Base-by-base conservation (phyloP, 2,329 filamentous ascomycete species). In the Grosmannia penicillata region DNA sequence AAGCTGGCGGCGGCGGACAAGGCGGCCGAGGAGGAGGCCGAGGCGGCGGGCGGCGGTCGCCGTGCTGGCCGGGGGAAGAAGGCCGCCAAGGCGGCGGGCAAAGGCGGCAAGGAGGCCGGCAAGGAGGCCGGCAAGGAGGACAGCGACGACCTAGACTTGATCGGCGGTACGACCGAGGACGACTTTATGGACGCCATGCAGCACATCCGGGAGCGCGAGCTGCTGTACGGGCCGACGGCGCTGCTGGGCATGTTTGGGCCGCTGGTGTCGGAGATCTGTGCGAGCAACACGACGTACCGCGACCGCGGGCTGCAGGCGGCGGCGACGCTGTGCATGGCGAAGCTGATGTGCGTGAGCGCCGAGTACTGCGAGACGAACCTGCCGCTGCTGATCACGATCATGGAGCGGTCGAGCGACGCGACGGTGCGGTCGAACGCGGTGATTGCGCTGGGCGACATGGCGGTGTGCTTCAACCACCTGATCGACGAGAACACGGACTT, bases 401-500 rank as follows among this genome's bases (percentile, higher is more conserved):
- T 98, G 67, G 91, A 98, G 61, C 79, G 86, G 23, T 95, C 86
- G 2, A 75, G 84, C 24, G 85, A 95, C 51, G 82, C 93, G 1
- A 93, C 87, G 15, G 89, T 93, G 28, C 79, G 91, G 37, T 93
- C 84, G 50, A 98, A 98, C 54, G 84, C 93, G 9, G 93, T 98
- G 15, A 93, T 98, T 49, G 89, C 91, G 0, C 75, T 98, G 0
- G 91, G 91, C 28, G 91, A 98, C 55, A 98, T 98, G 91, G 93
- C 93, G 0, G 91, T 98, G 18, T 95, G 87, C 70, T 98, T 98
- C 70, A 98, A 98, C 54, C 91, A 98, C 53, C 73, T 98, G 36
- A 95, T 98, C 49, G 93, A 98, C 53, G 93, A 98, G 61, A 96
- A 98, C 58, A 98, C 91, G 0, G 91, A 98, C 56, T 98, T 96